phyloP scores from a whole-genome alignment of 148 eudicot species.

The Rheum nobile region DNA sequence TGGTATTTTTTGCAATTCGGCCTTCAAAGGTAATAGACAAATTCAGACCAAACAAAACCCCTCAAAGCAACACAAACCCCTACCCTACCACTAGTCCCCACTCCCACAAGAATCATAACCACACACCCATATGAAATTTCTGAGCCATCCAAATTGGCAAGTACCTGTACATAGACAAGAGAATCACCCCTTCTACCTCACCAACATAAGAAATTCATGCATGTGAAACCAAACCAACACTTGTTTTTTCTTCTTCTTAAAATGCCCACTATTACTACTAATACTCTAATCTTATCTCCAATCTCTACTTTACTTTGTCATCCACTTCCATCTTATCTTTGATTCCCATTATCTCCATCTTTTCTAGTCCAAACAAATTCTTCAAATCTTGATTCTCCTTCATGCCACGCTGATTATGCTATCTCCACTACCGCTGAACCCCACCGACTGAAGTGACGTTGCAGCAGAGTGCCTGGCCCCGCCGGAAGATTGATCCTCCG shows the following conservation, averaged over 20 bases:
- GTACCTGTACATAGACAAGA: background rate
- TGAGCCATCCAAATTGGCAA: background rate
- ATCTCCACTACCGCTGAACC: slow-evolving; percentile 55
- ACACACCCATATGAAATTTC: background rate
- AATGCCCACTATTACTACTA: slow-evolving; percentile 2
- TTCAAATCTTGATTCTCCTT: slow-evolving; percentile 13
- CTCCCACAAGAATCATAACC: background rate
- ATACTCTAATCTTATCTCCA: background rate
- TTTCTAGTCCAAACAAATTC: background rate
- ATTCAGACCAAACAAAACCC: background rate
- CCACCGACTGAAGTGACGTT: slow-evolving; percentile 21
- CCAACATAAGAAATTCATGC: background rate
- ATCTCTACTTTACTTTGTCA: background rate
- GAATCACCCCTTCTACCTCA: background rate
- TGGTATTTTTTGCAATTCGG: no score
- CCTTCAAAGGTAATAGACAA: background rate
- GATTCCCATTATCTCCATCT: background rate
- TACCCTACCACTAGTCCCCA: background rate
- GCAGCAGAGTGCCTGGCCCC: slow-evolving; percentile 14
- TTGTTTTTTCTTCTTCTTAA: background rate
- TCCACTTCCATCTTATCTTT: slow-evolving; percentile 4
- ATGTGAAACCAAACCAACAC: background rate
- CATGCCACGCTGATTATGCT: slow-evolving; percentile 76
- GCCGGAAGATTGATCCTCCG: slow-evolving; percentile 21
- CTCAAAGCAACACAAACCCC: background rate